A percentile compares a stretch with the other conserved stretches of the same genome.
phyloP scores from a whole-genome alignment of 106 monocot genomes.

The Acanthochlamys bracteata region DNA sequence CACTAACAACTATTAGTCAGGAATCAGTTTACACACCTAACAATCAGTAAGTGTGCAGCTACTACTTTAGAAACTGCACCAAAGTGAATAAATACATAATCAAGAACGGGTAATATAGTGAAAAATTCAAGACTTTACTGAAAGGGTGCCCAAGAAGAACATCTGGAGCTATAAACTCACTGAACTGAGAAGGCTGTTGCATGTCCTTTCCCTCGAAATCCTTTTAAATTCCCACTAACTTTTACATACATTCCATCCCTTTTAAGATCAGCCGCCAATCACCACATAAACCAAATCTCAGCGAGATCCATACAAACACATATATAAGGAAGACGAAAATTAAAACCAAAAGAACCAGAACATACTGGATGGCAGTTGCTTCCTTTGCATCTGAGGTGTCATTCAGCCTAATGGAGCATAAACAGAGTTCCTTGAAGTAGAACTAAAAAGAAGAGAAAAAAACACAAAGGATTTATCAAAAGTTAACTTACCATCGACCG shows the following conservation, averaged over 20 bases:
- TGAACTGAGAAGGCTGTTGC: conserved; percentile 36
- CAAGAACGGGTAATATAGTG: too few relatives aligned
- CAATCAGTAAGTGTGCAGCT: too few relatives aligned
- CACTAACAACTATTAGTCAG: too few relatives aligned
- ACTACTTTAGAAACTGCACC: too few relatives aligned
- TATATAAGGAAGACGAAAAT: background rate
- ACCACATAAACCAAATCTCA: background rate
- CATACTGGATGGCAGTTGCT: conserved; percentile 47
- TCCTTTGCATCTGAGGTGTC: conserved; percentile 56
- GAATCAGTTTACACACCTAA: too few relatives aligned
- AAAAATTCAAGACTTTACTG: background rate
- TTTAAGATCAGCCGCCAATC: background rate
- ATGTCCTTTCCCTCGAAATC: conserved; percentile 41
- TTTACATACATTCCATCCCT: conserved; percentile 58
- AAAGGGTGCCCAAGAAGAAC: background rate
- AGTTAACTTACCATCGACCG: conserved; percentile 43
- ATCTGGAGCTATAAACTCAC: conserved; percentile 12
- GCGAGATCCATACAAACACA: conserved; percentile 4
- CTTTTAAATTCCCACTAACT: conserved; percentile 33
- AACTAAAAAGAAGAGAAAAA: background rate
- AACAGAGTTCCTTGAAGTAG: background rate
- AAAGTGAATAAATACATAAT: too few relatives aligned
- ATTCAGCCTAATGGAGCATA: conserved; percentile 33
- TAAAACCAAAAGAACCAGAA: background rate
- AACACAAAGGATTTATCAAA: background rate